These are phyloP conservation scores for Fonsecaea pedrosoi DNA, from an alignment of 2,329 filamentous ascomycete genomes.

Conservation along the genomic window DNA sequence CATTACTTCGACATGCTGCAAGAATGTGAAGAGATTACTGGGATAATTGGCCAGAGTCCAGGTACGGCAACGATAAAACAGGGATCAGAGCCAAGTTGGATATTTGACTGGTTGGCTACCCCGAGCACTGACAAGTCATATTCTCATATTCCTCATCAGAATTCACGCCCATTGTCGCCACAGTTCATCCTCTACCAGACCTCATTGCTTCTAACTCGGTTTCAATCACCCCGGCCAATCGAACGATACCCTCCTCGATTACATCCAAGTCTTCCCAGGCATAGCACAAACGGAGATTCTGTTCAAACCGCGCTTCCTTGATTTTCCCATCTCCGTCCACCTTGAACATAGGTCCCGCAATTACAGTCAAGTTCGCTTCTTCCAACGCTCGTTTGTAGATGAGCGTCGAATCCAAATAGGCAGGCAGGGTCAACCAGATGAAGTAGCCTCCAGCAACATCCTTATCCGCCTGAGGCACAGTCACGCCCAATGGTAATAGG, in stretches of 20 bases:
- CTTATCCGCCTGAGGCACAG: constrained; percentile 46
- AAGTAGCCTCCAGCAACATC: constrained; percentile 80
- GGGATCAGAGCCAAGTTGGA: not conserved
- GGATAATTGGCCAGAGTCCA: not conserved
- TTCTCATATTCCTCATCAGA: constrained; percentile 7
- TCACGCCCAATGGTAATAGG: constrained; percentile 70
- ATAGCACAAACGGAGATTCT: constrained; percentile 71
- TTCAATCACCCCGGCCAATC: constrained; percentile 59
- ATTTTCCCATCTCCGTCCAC: constrained; percentile 63
- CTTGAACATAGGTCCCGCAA: constrained; percentile 73
- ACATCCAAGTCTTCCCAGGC: constrained; percentile 72
- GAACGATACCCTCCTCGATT: constrained; percentile 70
- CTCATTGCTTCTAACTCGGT: constrained; percentile 21
- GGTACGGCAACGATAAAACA: not conserved
- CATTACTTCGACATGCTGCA: not conserved
- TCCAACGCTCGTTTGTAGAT: constrained; percentile 64
- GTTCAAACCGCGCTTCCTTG: constrained; percentile 61
- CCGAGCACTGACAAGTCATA: constrained; percentile 9
- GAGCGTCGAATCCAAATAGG: constrained; percentile 58
- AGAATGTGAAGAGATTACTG: not conserved
- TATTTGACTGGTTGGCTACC: not conserved
- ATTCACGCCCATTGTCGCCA: not conserved
- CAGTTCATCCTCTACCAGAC: constrained; percentile 7
- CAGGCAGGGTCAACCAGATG: constrained; percentile 75
- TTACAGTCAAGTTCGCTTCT: constrained; percentile 72